These are phyloP conservation scores for Chlorella vulgaris DNA, from an alignment of 139 green algal genomes.

Conservation along the genomic window DNA sequence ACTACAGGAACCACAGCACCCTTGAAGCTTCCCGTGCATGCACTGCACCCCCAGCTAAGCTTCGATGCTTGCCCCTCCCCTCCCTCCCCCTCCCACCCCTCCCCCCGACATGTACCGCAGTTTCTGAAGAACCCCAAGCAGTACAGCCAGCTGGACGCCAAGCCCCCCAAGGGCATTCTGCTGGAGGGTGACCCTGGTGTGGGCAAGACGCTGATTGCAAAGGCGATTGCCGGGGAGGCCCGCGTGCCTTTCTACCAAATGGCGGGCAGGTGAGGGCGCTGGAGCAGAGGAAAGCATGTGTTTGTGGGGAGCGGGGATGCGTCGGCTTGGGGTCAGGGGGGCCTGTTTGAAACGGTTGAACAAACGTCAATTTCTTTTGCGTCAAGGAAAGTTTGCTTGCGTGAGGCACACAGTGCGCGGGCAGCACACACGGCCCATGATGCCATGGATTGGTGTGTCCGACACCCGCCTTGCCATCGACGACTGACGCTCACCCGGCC, in stretches of 20 bases:
- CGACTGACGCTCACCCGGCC: no score
- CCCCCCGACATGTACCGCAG: background rate
- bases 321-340: no score
- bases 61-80: background rate
- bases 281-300: background rate
- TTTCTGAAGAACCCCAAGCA: slow-evolving; percentile 92
- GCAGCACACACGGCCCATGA: no score
- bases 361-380: no score
- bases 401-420: no score
- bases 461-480: background rate
- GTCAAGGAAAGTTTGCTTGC: no score
- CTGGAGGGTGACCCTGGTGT: slow-evolving; percentile 91
- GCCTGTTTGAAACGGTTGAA: no score
- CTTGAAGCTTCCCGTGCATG: no score
- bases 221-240: slow-evolving; percentile 92
- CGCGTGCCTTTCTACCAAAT: slow-evolving; percentile 94
- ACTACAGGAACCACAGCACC: no score
- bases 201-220: slow-evolving; percentile 94
- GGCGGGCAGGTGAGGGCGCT: slow-evolving; percentile 60
- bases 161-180: slow-evolving; percentile 95
- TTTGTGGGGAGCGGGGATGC: background rate
- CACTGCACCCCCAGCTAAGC: background rate
- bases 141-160: slow-evolving; percentile 79
- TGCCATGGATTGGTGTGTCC: background rate
- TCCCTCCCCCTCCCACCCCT: background rate